Conservation (phyloP, 129 eudicot species). For the Calendula officinalis region DNA sequence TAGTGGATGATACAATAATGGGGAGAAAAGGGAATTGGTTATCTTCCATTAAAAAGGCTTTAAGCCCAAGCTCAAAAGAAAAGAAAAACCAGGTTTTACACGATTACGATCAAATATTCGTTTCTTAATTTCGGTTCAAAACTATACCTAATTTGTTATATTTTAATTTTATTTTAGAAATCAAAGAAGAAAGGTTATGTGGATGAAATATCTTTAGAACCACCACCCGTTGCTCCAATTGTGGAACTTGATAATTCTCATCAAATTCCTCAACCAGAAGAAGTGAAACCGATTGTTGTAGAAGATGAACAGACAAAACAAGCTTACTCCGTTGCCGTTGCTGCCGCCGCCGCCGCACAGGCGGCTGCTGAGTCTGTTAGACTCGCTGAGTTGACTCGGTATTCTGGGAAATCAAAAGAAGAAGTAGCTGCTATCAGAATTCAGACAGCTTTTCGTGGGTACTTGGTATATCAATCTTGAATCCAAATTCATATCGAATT, state of each 20-base stretch:
- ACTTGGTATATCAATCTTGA: conserved; percentile 49
- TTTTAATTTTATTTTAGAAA: conserved; percentile 18
- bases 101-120: background rate
- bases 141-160: background rate
- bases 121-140: background rate
- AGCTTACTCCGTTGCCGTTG: conserved; percentile 54
- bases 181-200: conserved; percentile 19
- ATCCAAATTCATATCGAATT: background rate
- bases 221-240: conserved; percentile 26
- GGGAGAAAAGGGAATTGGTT: conserved; percentile 79
- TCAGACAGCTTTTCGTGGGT: conserved; percentile 82
- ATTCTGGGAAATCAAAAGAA: conserved; percentile 54
- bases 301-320: conserved; percentile 61
- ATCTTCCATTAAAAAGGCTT: conserved; percentile 77
- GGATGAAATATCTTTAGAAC: conserved; percentile 30
- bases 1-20: conserved; percentile 50
- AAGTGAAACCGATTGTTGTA: conserved; percentile 30
- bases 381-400: conserved; percentile 42
- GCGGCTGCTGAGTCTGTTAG: conserved; percentile 62
- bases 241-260: conserved; percentile 18
- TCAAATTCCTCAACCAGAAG: conserved; percentile 29
- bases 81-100: conserved; percentile 56
- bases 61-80: conserved; percentile 62
- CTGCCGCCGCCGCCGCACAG: conserved; percentile 63
- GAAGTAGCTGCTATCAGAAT: conserved; percentile 70